Percentiles rank a stretch among this genome's conserved stretches.
phyloP scores from a whole-genome alignment of 768 basidiomycete genomes.

The Boletellus sp. region DNA sequence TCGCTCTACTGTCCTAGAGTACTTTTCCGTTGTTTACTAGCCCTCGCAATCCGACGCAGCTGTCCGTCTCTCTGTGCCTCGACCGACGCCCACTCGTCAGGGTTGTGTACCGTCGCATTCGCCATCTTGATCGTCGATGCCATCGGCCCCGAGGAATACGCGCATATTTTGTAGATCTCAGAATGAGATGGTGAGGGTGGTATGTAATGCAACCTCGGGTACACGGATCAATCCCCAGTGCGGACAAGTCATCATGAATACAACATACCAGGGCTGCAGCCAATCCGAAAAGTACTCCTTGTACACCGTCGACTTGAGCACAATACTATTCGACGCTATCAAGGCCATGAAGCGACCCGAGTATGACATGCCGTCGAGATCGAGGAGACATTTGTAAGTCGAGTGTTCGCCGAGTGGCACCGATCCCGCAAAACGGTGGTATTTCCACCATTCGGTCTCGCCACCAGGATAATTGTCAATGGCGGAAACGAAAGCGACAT shows the following conservation, averaged over 20 bases:
- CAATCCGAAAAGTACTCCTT: slow-evolving; percentile 88
- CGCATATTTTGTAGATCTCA: slow-evolving; percentile 91
- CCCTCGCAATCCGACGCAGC: slow-evolving; percentile 80
- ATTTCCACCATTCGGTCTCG: slow-evolving; percentile 53
- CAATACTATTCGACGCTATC: slow-evolving; percentile 82
- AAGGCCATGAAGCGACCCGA: slow-evolving; percentile 85
- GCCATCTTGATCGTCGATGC: slow-evolving; percentile 50
- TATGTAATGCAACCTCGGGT: slow-evolving; percentile 85
- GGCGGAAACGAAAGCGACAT: slow-evolving; percentile 78
- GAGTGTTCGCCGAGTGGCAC: slow-evolving; percentile 85
- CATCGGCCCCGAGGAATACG: slow-evolving; percentile 89
- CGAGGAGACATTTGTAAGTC: slow-evolving; percentile 89
- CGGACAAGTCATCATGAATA: not conserved
- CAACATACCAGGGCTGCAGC: slow-evolving; percentile 80
- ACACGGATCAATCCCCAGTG: not conserved
- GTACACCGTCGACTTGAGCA: slow-evolving; percentile 88
- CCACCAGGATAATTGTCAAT: slow-evolving; percentile 79
- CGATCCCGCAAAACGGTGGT: slow-evolving; percentile 68
- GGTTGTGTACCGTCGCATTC: slow-evolving; percentile 44
- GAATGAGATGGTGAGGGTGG: slow-evolving; percentile 81
- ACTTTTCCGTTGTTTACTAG: no score
- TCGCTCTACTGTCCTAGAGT: slow-evolving; percentile 78
- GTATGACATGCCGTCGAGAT: slow-evolving; percentile 95
- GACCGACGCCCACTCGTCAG: slow-evolving; percentile 29
- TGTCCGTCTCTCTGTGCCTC: slow-evolving; percentile 63